These are phyloP conservation scores for Hirschioporus abietinus DNA, from an alignment of 768 basidiomycete genomes.

Conservation along the genomic window DNA sequence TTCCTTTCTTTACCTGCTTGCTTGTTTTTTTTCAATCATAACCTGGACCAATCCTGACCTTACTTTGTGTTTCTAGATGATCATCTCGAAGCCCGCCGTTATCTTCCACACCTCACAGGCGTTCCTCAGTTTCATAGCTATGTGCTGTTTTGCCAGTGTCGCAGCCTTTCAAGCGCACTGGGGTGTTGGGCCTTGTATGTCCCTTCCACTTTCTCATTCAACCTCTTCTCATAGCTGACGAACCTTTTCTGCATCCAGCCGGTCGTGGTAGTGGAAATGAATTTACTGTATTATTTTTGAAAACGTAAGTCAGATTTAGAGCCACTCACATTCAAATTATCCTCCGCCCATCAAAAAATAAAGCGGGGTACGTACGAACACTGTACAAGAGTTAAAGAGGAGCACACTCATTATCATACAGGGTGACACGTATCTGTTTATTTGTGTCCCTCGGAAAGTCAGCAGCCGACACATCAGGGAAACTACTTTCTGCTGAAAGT, in stretches of 20 bases:
- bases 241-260: constrained; percentile 39
- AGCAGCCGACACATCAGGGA: too few relatives aligned
- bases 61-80: constrained; percentile 52
- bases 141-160: constrained; percentile 88
- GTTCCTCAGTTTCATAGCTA: constrained; percentile 91
- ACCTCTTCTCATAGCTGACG: not conserved
- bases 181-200: constrained; percentile 81
- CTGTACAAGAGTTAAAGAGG: too few relatives aligned
- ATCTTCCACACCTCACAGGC: constrained; percentile 71
- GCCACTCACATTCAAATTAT: too few relatives aligned
- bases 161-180: constrained; percentile 86
- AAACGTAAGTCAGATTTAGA: too few relatives aligned
- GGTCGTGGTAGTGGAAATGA: too few relatives aligned
- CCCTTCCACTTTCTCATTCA: not conserved
- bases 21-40: constrained; percentile 13
- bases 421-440: too few relatives aligned
- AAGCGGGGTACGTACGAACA: too few relatives aligned
- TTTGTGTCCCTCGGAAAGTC: too few relatives aligned
- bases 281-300: too few relatives aligned
- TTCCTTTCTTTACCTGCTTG: not conserved
- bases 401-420: too few relatives aligned
- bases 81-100: constrained; percentile 78
- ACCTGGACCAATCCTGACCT: constrained; percentile 16
- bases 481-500: too few relatives aligned
- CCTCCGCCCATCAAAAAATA: too few relatives aligned